phyloP scores from a whole-genome alignment of 345 rosid species.

The Citrus australasica region DNA sequence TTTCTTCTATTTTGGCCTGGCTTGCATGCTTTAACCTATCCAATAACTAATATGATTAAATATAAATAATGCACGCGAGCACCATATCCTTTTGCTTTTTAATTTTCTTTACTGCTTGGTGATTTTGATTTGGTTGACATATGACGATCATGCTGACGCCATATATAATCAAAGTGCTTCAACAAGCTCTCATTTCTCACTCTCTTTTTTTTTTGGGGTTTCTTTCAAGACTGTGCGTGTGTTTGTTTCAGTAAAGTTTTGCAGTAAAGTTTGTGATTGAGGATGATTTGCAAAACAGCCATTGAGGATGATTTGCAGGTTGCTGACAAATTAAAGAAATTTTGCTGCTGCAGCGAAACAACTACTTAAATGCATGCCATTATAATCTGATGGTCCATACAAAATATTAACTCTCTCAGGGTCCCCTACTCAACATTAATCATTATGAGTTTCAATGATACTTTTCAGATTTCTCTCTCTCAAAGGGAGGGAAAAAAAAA shows the following conservation, averaged over 20 bases:
- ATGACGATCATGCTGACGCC: constrained; percentile 7
- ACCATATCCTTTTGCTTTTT: background rate
- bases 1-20: background rate
- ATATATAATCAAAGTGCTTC: background rate
- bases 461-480: background rate
- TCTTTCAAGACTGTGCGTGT: background rate
- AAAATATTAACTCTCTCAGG: background rate
- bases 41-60: too few species aligned
- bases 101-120: background rate
- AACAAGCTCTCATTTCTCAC: background rate
- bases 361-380: background rate
- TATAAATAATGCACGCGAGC: background rate
- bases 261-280: too few species aligned
- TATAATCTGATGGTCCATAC: background rate
- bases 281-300: background rate
- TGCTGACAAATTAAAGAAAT: background rate
- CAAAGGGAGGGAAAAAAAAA: background rate
- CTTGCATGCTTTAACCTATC: background rate
- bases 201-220: background rate
- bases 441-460: background rate
- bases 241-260: background rate
- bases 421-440: background rate
- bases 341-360: background rate
- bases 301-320: background rate
- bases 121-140: background rate